Evolutionary conservation across 2,329 filamentous ascomycete species (phyloP), one percentile per base, ranked within the genome.

Genomic region (Emmonsiellopsis sp.): DNA sequence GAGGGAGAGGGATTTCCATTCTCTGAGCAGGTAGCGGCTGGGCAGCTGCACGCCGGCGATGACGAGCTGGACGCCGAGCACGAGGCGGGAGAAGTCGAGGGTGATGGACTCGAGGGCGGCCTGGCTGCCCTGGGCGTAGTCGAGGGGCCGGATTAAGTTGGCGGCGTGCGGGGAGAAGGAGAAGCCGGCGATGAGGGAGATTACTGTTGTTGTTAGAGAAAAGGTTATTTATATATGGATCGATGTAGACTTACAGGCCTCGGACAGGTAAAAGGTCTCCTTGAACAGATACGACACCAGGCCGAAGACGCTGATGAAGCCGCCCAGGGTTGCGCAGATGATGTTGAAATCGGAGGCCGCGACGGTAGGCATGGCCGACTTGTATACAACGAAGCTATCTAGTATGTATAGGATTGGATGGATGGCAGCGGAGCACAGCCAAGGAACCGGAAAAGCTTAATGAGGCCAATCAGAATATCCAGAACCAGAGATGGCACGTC

Each of bases 261-360:
- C 91, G 1, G 89, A 95, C 1, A 96, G 78, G 67, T 95, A 95
- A 65, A 88, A 92, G 54, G 83, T 86, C 72, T 95, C 91, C 66
- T 96, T 95, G 65, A 88, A 78, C 14, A 95, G 78, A 65, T 90
- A 95, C 0, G 89, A 95, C 0, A 96, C 88, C 43, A 96, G 74
- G 3, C 89, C 90, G 64, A 95, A 96, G n/a, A 94, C 61, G 0
- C 88, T 89, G 57, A 96, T 84, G 72, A 94, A 96, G 1, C 88
- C 91, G 11, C 91, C 91, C 10, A 95, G 71, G 6, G 88, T 80
- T 51, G 87, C 85, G 65, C 88, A 83, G 52, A 90, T 81, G 58
- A 93, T 86, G 70, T 95, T 94, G 77, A 95, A 95, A 67, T 90
- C 86, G 58, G 79, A 83, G 36, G 86, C 63, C 5, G 78, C 77